A percentile compares a stretch with the other conserved stretches of the same genome.
These are phyloP conservation scores for Paecilomyces sp. DNA, from an alignment of 2,329 filamentous ascomycete species.

Conservation along the genomic window DNA sequence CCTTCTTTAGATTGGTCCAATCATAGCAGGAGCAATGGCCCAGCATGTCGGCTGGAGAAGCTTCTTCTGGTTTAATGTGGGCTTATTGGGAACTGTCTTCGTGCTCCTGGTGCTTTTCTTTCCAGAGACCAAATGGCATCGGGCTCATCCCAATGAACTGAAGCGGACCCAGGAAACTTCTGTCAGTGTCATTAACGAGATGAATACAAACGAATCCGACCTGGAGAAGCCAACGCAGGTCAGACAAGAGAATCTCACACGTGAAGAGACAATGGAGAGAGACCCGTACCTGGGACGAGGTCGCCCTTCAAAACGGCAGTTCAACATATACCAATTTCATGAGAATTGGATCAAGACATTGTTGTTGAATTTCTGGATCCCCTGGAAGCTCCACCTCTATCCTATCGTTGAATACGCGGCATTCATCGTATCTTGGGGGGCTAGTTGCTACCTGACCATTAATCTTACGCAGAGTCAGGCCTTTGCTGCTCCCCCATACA, in stretches of 20 bases:
- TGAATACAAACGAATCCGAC: constrained; percentile 7
- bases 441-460: constrained; percentile 50
- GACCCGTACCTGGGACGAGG: constrained; percentile 53
- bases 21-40: constrained; percentile 55
- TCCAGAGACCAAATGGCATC: constrained; percentile 57
- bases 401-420: constrained; percentile 57
- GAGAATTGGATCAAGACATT: constrained; percentile 39
- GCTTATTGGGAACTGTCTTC: constrained; percentile 42
- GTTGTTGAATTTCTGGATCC: constrained; percentile 51
- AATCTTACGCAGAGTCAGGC: constrained; percentile 54
- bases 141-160: constrained; percentile 27
- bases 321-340: constrained; percentile 46
- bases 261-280: constrained; percentile 24
- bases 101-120: constrained; percentile 53
- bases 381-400: constrained; percentile 56
- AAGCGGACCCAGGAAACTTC: not conserved
- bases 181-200: constrained; percentile 1
- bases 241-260: constrained; percentile 10
- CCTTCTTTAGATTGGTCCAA: constrained; percentile 42
- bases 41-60: constrained; percentile 52
- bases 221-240: constrained; percentile 10
- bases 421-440: constrained; percentile 56
- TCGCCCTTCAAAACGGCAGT: constrained; percentile 49
- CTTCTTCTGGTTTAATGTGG: constrained; percentile 63
- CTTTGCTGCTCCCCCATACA: constrained; percentile 51